A percentile compares a stretch with the other conserved stretches of the same genome.
These are phyloP conservation scores for Mucor velutinosus DNA, from an alignment of 371 early-diverging fungal species.

Conservation along the genomic window DNA sequence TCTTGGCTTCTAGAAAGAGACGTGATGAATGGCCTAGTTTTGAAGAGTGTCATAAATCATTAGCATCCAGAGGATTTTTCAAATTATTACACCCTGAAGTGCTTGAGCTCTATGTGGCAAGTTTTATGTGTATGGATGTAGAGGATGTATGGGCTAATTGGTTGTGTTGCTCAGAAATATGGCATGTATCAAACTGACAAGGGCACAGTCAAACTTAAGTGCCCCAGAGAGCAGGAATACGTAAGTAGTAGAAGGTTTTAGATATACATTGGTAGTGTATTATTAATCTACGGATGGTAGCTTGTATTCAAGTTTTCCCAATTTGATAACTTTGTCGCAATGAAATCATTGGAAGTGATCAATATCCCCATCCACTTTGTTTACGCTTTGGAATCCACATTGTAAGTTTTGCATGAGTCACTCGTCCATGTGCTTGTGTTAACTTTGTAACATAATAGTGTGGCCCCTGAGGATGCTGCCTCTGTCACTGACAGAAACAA, in stretches of 20 bases:
- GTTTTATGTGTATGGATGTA: not conserved
- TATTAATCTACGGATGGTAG: conserved; percentile 5
- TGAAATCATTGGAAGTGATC: not conserved
- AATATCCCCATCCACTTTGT: conserved; percentile 24
- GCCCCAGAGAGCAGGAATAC: conserved; percentile 42
- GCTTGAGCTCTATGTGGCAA: conserved; percentile 41
- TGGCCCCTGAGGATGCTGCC: conserved; percentile 7
- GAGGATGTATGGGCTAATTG: not conserved
- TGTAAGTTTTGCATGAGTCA: conserved; percentile 19
- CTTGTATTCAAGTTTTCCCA: conserved; percentile 20
- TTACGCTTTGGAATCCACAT: conserved; percentile 16
- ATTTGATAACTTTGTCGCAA: conserved; percentile 16
- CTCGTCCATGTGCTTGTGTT: not conserved
- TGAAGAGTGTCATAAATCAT: conserved; percentile 29
- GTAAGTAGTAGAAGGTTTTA: conserved; percentile 23
- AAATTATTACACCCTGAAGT: conserved; percentile 42
- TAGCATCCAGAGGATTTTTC: conserved; percentile 32
- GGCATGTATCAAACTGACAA: conserved; percentile 47
- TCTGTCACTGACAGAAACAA: not conserved
- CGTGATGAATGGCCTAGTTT: conserved; percentile 39
- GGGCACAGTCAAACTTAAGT: conserved; percentile 44
- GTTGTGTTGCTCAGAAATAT: conserved; percentile 24
- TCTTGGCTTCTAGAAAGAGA: conserved; percentile 19
- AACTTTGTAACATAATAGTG: not conserved
- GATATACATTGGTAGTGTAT: not conserved